Conservation (phyloP, 1,284 basidiomycete species). For the Phlebopus sp. region DNA sequence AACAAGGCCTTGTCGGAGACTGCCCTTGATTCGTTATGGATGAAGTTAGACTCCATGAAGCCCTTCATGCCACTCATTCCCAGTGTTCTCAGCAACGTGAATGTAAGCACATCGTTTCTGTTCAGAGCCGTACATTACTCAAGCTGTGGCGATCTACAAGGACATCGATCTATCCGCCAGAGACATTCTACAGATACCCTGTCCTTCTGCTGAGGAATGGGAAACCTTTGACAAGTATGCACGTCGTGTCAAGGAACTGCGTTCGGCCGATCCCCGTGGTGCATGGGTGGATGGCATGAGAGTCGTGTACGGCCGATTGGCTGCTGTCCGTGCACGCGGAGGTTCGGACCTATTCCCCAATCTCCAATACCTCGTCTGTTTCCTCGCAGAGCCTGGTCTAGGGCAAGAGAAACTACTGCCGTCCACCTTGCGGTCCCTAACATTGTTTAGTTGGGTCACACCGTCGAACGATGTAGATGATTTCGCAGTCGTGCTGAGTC, state of each 20-base stretch:
- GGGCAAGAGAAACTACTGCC: neutral
- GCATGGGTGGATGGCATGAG: neutral
- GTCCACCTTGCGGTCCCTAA: neutral
- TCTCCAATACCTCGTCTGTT: neutral
- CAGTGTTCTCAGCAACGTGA: neutral
- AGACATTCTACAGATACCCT: neutral
- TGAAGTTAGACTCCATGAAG: neutral
- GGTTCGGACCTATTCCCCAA: neutral
- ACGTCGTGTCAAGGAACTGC: neutral
- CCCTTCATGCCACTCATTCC: slow-evolving; percentile 1
- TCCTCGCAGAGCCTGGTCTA: neutral
- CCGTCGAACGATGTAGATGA: neutral
- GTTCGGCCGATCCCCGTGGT: neutral
- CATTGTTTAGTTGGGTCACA: neutral
- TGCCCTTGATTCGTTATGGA: slow-evolving; percentile 1
- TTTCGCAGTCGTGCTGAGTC: neutral
- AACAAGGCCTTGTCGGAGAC: neutral
- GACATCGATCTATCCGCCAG: neutral
- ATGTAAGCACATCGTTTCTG: neutral
- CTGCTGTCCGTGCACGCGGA: neutral
- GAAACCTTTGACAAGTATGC: slow-evolving; percentile 1
- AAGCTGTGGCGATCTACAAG: neutral
- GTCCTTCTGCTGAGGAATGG: neutral
- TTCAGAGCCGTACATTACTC: neutral
- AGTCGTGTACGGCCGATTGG: neutral